Evolutionary conservation across 257 asterid species (phyloP).

Genomic region (Craterostigma plantagineum): DNA sequence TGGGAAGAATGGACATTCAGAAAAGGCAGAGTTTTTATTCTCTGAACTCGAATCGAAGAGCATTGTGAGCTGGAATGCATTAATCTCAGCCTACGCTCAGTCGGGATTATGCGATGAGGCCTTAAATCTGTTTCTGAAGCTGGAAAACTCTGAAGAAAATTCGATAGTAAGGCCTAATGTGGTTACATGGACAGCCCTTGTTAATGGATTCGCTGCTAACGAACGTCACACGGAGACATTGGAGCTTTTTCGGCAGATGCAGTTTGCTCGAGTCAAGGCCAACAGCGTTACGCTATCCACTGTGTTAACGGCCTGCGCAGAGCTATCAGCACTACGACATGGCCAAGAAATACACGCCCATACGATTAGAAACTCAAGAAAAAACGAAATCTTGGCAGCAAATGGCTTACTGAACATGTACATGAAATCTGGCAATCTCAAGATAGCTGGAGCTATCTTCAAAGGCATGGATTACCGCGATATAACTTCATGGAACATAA

Average conservation of each 20-base stretch:
- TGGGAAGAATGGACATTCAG: constrained; percentile 25
- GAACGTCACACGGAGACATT: constrained; percentile 26
- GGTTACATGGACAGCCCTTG: constrained; percentile 51
- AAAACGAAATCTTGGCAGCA: constrained; percentile 16
- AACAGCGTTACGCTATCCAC: constrained; percentile 34
- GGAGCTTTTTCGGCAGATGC: constrained; percentile 49
- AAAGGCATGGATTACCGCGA: constrained; percentile 16
- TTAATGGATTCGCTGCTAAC: constrained; percentile 30
- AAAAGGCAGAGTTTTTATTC: constrained; percentile 34
- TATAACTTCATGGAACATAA: constrained; percentile 43
- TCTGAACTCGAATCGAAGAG: constrained; percentile 21
- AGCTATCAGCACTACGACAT: constrained; percentile 28
- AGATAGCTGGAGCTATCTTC: constrained; percentile 21
- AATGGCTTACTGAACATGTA: constrained; percentile 54
- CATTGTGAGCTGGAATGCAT: constrained; percentile 56
- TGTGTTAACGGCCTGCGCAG: constrained; percentile 40
- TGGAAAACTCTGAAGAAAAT: constrained; percentile 14
- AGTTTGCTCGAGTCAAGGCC: constrained; percentile 21
- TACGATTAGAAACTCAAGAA: constrained; percentile 14
- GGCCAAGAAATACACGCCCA: constrained; percentile 49
- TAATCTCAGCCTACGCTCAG: constrained; percentile 50
- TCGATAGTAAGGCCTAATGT: constrained; percentile 28
- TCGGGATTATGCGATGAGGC: constrained; percentile 45
- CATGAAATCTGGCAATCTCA: constrained; percentile 41
- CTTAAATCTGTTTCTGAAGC: constrained; percentile 17